Percentiles rank a stretch among this genome's conserved stretches.
Conservation (phyloP, 176 grass and related monocot genomes). For the Oryza glumipatula region DNA sequence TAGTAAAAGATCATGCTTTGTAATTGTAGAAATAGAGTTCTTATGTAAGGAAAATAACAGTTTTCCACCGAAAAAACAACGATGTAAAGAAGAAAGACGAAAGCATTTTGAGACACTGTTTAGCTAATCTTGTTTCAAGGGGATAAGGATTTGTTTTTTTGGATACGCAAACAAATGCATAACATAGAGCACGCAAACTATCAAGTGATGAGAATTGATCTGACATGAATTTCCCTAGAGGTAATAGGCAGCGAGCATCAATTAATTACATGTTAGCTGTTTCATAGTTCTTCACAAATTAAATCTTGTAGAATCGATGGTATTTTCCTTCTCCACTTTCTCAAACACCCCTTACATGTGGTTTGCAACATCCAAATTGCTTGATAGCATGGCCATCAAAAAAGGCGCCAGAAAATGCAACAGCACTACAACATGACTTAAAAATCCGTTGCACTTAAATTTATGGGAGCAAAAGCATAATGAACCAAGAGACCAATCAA, state of each 20-base stretch:
- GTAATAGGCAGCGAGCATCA: not conserved
- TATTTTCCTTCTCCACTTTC: not conserved
- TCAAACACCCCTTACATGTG: not conserved
- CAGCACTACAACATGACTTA: not conserved
- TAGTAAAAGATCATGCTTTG: not conserved
- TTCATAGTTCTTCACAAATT: constrained; percentile 18
- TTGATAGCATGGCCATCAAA: not conserved
- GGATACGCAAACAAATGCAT: not conserved
- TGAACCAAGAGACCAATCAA: constrained; percentile 14
- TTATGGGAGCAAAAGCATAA: not conserved
- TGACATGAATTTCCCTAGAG: not conserved
- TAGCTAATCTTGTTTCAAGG: not conserved
- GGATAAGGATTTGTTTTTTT: not conserved
- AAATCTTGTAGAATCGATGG: not conserved
- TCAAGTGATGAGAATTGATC: not conserved
- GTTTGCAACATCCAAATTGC: not conserved
- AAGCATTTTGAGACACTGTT: not conserved
- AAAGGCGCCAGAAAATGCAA: not conserved
- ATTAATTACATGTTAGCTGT: not conserved
- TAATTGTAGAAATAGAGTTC: not conserved
- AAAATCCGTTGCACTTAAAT: not conserved
- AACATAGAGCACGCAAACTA: constrained; percentile 27
- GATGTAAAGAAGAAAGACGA: not conserved
- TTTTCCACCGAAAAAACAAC: not conserved
- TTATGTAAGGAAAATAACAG: not conserved